Base-by-base conservation (phyloP, 1,139 yeast species). In the Yamadazyma jaroonii region DNA sequence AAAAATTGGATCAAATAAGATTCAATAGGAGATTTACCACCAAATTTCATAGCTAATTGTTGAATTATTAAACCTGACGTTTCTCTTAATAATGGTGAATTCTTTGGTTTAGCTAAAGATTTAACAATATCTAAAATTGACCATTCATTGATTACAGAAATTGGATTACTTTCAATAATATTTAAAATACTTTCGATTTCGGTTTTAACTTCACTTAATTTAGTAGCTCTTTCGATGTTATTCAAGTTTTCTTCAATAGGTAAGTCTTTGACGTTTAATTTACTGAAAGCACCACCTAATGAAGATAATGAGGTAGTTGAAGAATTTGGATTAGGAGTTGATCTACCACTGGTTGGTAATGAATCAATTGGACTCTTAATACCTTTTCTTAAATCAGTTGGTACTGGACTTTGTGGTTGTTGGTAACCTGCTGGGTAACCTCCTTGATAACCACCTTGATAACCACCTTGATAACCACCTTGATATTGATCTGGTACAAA, bases 261-360 rank as follows among this genome's bases (percentile, higher is more conserved):
- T n/a, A 84, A 66, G 33, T 79, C 57, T 27, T 73, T 75, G 25
- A 69, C 54, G 35, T 66, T 64, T 46, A 89, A 64, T 50, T 84
- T 85, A 43, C 74, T 73, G 54, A 88, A 68, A 8, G 92, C 85
- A 29, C 85, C 74, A 43, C 77, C 78, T 43, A 89, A 67, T 8
- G 92, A 83, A 8, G 85, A 62, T 47, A 86, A 67, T 5, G 96
- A 86, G 9, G 90, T 75, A 15, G 88, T 72, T 3, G 87, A 79
- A 3, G 71, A 64, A 32, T 60, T 61, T 10, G 64, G 58, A 36
- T 52, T 54, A n/a, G 62, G 62, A 7, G 67, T 56, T 22, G 54
- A 61, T 24, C 74, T 72, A 14, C 76, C 76, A 45, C 72, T 64
- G 25, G 64, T 60, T n/a, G 71, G 64, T n/a, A 54, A 48, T 0